Conservation (phyloP, 2,329 filamentous ascomycete species). For the Paraphoma chrysanthemicola region DNA sequence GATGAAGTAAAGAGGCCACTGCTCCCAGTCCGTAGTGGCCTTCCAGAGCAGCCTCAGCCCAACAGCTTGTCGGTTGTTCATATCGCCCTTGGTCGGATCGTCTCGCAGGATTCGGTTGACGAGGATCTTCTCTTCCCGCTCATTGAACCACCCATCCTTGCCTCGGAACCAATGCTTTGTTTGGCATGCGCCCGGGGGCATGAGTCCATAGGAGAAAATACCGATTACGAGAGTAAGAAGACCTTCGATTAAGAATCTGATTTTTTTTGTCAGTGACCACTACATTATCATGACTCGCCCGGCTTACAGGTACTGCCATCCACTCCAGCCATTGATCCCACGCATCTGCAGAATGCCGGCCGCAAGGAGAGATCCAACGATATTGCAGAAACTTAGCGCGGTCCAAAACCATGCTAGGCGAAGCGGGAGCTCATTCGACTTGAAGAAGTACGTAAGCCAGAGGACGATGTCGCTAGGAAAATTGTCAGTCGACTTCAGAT, state of each 20-base stretch:
- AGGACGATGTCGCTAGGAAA: slow-evolving; percentile 46
- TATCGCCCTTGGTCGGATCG: slow-evolving; percentile 61
- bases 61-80: slow-evolving; percentile 52
- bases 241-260: slow-evolving; percentile 61
- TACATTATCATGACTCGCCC: neutral
- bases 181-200: slow-evolving; percentile 58
- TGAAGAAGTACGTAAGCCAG: slow-evolving; percentile 53
- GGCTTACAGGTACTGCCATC: slow-evolving; percentile 48
- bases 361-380: slow-evolving; percentile 48
- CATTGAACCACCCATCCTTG: slow-evolving; percentile 68
- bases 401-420: slow-evolving; percentile 55
- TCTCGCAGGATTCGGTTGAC: slow-evolving; percentile 68
- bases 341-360: slow-evolving; percentile 52
- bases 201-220: slow-evolving; percentile 60
- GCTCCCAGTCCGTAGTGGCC: slow-evolving; percentile 36
- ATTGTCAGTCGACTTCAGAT: neutral
- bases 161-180: slow-evolving; percentile 63
- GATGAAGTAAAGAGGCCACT: slow-evolving; percentile 44
- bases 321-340: slow-evolving; percentile 49
- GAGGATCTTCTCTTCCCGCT: slow-evolving; percentile 66
- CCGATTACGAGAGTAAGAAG: slow-evolving; percentile 62
- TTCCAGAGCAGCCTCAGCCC: slow-evolving; percentile 26
- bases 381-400: slow-evolving; percentile 44
- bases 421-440: slow-evolving; percentile 49
- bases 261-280: slow-evolving; percentile 20